Conservation (phyloP, 1,139 yeast genomes). For the Yamadazyma taylorii region DNA sequence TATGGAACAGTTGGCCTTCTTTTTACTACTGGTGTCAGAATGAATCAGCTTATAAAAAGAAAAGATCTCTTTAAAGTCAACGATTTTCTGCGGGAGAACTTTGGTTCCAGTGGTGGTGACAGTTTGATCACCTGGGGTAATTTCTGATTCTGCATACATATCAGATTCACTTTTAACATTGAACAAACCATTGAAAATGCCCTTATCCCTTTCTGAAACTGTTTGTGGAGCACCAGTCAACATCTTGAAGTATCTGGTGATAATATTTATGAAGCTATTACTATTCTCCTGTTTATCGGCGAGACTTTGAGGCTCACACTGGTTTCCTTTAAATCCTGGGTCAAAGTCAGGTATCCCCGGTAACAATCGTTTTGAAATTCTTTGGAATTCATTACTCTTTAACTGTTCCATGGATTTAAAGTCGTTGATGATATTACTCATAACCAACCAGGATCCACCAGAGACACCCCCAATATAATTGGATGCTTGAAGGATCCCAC, state of each 20-base stretch:
- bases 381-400: constrained; percentile 15
- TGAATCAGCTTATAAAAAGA: constrained; percentile 53
- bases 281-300: background rate
- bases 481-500: constrained; percentile 55
- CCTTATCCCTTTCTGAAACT: no score
- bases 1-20: constrained; percentile 51
- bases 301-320: background rate
- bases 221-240: no score
- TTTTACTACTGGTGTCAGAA: constrained; percentile 51
- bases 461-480: constrained; percentile 62
- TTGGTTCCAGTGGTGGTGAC: no score
- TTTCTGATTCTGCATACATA: no score
- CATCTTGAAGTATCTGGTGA: constrained; percentile 2
- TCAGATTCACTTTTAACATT: no score
- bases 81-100: no score
- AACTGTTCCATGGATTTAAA: constrained; percentile 40
- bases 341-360: constrained; percentile 56
- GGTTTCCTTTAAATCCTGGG: constrained; percentile 19
- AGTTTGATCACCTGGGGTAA: no score
- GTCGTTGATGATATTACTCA: constrained; percentile 50
- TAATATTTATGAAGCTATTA: background rate
- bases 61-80: constrained; percentile 36
- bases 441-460: constrained; percentile 70
- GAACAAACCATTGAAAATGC: no score
- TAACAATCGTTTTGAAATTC: constrained; percentile 34